Percentiles rank a stretch among this genome's conserved stretches.
Conservation (phyloP, 2,329 filamentous ascomycete species). For the Zalaria sp. region DNA sequence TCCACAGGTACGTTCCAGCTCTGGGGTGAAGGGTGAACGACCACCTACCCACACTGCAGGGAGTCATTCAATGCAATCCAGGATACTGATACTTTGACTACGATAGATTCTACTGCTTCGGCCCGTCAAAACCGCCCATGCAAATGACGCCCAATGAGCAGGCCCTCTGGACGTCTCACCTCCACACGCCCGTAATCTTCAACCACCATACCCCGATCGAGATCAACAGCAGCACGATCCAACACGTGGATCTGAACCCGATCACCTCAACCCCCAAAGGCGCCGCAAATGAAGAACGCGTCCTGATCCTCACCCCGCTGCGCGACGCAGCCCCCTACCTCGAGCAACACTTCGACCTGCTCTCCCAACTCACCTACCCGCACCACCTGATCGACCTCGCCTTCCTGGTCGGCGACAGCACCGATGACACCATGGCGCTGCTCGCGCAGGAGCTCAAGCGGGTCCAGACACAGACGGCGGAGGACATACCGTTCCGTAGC, state of each 20-base stretch:
- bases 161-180: slow-evolving; percentile 73
- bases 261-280: slow-evolving; percentile 72
- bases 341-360: slow-evolving; percentile 82
- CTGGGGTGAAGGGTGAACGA: too few relatives aligned
- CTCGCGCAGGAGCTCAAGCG: slow-evolving; percentile 75
- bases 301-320: slow-evolving; percentile 84
- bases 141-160: slow-evolving; percentile 88
- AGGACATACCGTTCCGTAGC: slow-evolving; percentile 73
- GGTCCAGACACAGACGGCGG: slow-evolving; percentile 61
- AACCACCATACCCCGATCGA: slow-evolving; percentile 85
- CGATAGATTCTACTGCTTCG: slow-evolving; percentile 92
- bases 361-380: slow-evolving; percentile 81
- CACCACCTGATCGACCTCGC: slow-evolving; percentile 90
- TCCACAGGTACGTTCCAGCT: slow-evolving; percentile 60
- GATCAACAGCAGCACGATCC: slow-evolving; percentile 68
- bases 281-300: slow-evolving; percentile 63
- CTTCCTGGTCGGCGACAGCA: slow-evolving; percentile 85
- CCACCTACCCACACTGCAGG: too few relatives aligned
- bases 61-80: too few relatives aligned
- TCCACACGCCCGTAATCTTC: slow-evolving; percentile 87
- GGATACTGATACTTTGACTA: slow-evolving; percentile 4
- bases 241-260: slow-evolving; percentile 69
- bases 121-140: slow-evolving; percentile 88
- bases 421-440: slow-evolving; percentile 80
- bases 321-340: slow-evolving; percentile 77